Conservation (phyloP, 169 alveolate genomes). For the Toxoplasma gondii region DNA sequence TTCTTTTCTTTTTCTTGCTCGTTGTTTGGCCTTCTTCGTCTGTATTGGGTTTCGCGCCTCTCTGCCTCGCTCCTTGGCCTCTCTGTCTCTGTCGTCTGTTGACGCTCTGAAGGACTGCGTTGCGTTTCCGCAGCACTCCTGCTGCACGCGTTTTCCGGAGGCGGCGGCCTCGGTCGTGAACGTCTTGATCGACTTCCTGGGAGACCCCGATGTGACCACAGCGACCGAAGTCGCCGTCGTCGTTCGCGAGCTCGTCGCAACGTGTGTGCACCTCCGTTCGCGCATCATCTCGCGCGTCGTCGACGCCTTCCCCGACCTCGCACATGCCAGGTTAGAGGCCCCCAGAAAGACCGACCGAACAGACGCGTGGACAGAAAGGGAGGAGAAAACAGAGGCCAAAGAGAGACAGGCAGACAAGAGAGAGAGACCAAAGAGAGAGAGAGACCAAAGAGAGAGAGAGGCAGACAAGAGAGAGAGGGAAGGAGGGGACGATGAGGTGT, state of each 20-base stretch:
- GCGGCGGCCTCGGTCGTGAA: slow-evolving; percentile 33
- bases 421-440: not conserved
- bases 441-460: not conserved
- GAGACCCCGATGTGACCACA: slow-evolving; percentile 11
- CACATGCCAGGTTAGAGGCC: not conserved
- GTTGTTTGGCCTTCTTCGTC: too few relatives aligned
- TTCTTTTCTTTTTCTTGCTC: not conserved
- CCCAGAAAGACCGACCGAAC: not conserved
- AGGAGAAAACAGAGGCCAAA: not conserved
- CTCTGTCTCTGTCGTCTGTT: too few relatives aligned
- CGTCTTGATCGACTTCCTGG: slow-evolving; percentile 26
- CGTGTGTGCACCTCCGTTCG: not conserved
- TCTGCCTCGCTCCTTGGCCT: too few relatives aligned
- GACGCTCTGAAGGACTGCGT: too few relatives aligned
- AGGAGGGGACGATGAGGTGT: too few relatives aligned
- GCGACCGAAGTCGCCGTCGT: slow-evolving; percentile 30
- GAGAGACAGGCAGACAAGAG: not conserved
- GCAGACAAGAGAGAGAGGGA: not conserved
- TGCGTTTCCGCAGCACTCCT: slow-evolving; percentile 4
- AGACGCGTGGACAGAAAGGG: not conserved
- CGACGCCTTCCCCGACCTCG: slow-evolving; percentile 36
- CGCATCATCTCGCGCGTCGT: slow-evolving; percentile 23
- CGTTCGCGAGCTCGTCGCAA: slow-evolving; percentile 31
- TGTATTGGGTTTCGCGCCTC: too few relatives aligned
- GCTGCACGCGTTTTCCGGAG: slow-evolving; percentile 44